These are phyloP conservation scores for Emergomyces orientalis DNA, from an alignment of 2,329 filamentous ascomycete genomes.

Conservation along the genomic window DNA sequence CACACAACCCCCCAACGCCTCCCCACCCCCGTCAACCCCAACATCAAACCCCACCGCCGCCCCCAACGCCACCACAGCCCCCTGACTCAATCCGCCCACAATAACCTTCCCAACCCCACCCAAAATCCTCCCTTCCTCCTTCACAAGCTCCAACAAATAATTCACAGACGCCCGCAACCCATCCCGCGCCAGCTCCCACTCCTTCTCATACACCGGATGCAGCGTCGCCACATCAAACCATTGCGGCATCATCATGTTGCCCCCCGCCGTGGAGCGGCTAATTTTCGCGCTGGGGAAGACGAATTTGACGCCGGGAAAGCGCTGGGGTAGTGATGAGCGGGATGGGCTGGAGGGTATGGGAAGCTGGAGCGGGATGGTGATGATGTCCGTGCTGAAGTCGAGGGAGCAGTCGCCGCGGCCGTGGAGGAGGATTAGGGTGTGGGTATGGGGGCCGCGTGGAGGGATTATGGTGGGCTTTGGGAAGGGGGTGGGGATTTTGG, in stretches of 20 bases:
- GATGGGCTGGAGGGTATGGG: background rate
- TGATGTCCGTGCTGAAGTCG: slow-evolving; percentile 28
- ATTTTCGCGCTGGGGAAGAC: slow-evolving; percentile 28
- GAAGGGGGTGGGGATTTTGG: background rate
- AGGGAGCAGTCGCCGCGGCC: slow-evolving; percentile 31
- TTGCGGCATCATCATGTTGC: slow-evolving; percentile 23
- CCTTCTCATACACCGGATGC: slow-evolving; percentile 15
- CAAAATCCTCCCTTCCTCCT: slow-evolving; percentile 14
- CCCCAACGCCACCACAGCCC: slow-evolving; percentile 16
- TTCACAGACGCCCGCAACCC: slow-evolving; percentile 19
- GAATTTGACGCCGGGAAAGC: slow-evolving; percentile 30
- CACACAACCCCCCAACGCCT: slow-evolving; percentile 31
- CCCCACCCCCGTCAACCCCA: slow-evolving; percentile 7
- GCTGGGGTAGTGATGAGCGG: slow-evolving; percentile 21
- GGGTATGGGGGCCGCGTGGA: slow-evolving; percentile 21
- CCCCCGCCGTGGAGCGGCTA: slow-evolving; percentile 20
- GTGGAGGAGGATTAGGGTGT: slow-evolving; percentile 36
- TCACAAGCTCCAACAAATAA: slow-evolving; percentile 17
- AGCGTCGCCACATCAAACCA: slow-evolving; percentile 32
- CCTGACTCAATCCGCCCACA: slow-evolving; percentile 21
- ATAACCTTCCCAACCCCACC: background rate
- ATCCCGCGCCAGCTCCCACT: slow-evolving; percentile 17
- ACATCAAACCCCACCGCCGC: slow-evolving; percentile 15
- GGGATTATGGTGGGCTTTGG: slow-evolving; percentile 16
- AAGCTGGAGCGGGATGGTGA: slow-evolving; percentile 14